phyloP scores from a whole-genome alignment of 148 eudicot species.

The Spergularia bocconei region DNA sequence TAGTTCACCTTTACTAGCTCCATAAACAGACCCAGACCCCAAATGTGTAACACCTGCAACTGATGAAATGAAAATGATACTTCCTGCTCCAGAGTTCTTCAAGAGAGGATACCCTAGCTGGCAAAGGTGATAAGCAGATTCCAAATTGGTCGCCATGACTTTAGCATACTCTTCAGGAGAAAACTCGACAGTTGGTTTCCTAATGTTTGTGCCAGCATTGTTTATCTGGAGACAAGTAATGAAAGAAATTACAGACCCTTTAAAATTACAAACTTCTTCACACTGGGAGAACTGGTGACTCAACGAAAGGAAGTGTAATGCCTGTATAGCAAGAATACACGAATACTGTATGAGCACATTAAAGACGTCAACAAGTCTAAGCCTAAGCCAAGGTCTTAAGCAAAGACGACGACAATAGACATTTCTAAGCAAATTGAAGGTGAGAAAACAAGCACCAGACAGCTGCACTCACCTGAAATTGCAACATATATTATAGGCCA shows the following conservation, averaged over 20 bases:
- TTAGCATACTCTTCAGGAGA: constrained; percentile 60
- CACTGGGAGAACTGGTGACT: no score
- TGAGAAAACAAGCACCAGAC: no score
- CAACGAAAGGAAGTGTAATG: no score
- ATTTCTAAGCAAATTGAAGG: no score
- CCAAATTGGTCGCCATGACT: constrained; percentile 76
- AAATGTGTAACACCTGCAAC: constrained; percentile 66
- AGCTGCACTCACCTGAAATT: no score
- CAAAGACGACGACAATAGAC: no score
- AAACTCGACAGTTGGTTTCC: constrained; percentile 64
- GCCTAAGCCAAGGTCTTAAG: no score
- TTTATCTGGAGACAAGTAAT: constrained; percentile 46
- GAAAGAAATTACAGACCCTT: background rate
- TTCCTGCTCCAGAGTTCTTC: constrained; percentile 72
- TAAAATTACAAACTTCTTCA: background rate
- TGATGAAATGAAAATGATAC: constrained; percentile 79
- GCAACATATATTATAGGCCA: no score
- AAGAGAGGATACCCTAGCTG: constrained; percentile 83
- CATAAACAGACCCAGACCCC: constrained; percentile 68
- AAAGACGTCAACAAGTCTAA: no score
- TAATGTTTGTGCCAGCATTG: constrained; percentile 80
- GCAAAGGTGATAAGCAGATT: constrained; percentile 72
- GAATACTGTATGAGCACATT: no score
- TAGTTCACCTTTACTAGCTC: constrained; percentile 66
- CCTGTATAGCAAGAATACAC: no score